A percentile compares a stretch with the other conserved stretches of the same genome.
Evolutionary conservation across 23 red algal genomes (phyloP).

Genomic region (Gracilaria domingensis): DNA sequence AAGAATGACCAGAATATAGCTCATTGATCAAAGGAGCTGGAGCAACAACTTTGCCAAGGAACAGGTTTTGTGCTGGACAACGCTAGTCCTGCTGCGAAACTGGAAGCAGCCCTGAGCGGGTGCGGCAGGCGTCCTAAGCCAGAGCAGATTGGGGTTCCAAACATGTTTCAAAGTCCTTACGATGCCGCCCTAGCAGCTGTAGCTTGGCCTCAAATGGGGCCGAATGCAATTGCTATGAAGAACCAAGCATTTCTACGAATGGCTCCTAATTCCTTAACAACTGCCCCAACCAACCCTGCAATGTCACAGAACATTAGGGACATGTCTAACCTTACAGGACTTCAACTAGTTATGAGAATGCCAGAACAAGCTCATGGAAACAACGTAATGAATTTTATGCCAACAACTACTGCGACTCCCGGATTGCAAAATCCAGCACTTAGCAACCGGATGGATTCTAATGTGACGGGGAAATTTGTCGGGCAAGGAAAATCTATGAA

Average conservation of each 20-base stretch:
- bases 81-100: not conserved
- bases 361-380: conserved; percentile 10
- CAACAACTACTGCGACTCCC: not conserved
- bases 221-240: conserved; percentile 27
- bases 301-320: conserved; percentile 21
- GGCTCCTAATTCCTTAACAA: not conserved
- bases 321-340: not conserved
- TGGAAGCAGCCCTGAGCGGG: not conserved
- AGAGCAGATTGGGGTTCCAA: not conserved
- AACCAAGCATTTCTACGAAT: conserved; percentile 4
- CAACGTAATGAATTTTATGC: conserved; percentile 16
- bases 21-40: not conserved
- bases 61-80: not conserved
- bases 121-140: not conserved
- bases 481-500: not conserved
- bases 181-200: not conserved
- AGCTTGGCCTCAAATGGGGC: not conserved
- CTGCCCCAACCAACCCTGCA: not conserved
- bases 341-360: not conserved
- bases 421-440: conserved; percentile 9
- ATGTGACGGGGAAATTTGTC: not conserved
- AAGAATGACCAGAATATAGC: not conserved
- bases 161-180: conserved; percentile 7
- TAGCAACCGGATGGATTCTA: not conserved
- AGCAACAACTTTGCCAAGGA: conserved; percentile 1